Evolutionary conservation across 2,329 filamentous ascomycete genomes (phyloP).

Genomic region (Exophiala xenobiotica): DNA sequence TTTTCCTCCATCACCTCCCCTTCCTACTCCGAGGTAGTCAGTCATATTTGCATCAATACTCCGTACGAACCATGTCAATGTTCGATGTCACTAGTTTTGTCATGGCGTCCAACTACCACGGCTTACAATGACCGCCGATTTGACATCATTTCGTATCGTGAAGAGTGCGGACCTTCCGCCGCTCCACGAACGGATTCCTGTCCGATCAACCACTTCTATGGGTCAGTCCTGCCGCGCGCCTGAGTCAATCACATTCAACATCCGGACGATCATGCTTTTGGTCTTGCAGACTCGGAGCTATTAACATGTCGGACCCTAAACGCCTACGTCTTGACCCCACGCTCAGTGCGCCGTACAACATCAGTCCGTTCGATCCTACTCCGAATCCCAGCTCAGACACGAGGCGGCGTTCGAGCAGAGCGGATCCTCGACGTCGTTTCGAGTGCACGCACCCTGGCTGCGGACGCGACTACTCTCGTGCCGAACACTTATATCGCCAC

Average conservation of each 20-base stretch:
- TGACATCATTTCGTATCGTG: too few species aligned
- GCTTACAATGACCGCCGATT: too few species aligned
- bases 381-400: neutral
- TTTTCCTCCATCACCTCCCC: too few species aligned
- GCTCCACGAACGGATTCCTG: neutral
- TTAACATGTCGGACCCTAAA: constrained; percentile 21
- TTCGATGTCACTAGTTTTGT: too few species aligned
- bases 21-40: too few species aligned
- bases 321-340: constrained; percentile 20
- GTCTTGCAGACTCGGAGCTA: neutral
- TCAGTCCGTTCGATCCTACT: neutral
- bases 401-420: constrained; percentile 9
- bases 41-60: too few species aligned
- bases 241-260: neutral
- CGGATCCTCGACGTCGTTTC: constrained; percentile 46
- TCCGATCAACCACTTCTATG: neutral
- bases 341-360: neutral
- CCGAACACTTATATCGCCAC: constrained; percentile 93
- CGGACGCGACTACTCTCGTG: constrained; percentile 91
- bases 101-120: too few species aligned
- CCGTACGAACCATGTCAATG: too few species aligned
- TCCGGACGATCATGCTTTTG: constrained; percentile 5
- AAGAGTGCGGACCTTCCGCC: too few species aligned
- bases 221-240: neutral
- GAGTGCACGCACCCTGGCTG: constrained; percentile 82